Evolutionary conservation across 2,329 filamentous ascomycete genomes (phyloP).

Genomic region (Macroventuria anomochaeta): DNA sequence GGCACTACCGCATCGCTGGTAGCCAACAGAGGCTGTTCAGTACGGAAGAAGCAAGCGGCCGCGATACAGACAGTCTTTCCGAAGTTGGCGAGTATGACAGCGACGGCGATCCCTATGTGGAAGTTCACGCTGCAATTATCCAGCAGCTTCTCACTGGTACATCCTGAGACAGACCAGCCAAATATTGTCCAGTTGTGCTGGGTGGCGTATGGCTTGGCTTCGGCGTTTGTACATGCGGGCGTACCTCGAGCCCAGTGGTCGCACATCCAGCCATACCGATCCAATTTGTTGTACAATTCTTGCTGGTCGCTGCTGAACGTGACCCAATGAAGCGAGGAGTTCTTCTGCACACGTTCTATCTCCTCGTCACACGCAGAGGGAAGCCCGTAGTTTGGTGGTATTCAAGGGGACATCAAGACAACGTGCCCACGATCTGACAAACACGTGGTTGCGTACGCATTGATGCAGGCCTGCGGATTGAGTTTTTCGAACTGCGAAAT

Average conservation of each 20-base stretch:
- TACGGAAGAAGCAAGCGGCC: background rate
- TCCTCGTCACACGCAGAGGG: background rate
- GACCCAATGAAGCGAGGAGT: background rate
- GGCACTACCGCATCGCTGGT: background rate
- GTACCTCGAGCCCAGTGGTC: background rate
- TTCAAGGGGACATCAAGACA: background rate
- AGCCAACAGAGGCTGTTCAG: background rate
- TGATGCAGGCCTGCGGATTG: background rate
- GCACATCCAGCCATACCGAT: background rate
- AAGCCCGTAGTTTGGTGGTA: background rate
- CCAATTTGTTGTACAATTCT: background rate
- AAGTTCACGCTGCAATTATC: background rate
- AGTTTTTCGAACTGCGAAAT: background rate
- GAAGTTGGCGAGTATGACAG: background rate
- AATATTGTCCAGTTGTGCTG: background rate
- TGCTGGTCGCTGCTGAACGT: background rate
- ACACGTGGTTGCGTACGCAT: background rate
- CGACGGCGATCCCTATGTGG: background rate
- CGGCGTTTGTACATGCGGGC: background rate
- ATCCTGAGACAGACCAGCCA: background rate
- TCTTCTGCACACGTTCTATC: background rate
- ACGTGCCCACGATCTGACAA: background rate
- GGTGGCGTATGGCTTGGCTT: background rate
- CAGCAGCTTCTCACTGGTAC: background rate
- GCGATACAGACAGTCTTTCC: background rate